Conservation (phyloP, 345 rosid species). For the Acer campestre region DNA sequence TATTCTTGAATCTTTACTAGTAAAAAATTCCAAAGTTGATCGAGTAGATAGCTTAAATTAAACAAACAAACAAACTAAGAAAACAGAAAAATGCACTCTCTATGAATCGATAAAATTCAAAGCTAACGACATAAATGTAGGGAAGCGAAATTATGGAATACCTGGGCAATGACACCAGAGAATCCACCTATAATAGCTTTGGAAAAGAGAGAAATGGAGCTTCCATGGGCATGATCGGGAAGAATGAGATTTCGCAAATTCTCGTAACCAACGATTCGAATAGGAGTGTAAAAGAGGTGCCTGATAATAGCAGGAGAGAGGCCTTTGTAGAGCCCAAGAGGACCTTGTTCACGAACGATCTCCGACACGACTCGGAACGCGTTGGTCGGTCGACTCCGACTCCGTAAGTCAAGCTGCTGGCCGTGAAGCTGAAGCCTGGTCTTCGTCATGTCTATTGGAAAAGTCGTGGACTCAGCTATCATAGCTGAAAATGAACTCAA, state of each 20-base stretch:
- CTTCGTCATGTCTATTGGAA: conserved; percentile 87
- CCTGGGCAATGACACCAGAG: conserved; percentile 92
- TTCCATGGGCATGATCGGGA: conserved; percentile 23
- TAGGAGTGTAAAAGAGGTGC: conserved; percentile 80
- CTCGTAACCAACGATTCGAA: conserved; percentile 85
- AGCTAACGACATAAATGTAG: no score
- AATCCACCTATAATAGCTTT: conserved; percentile 74
- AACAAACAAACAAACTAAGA: no score
- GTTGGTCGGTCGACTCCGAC: conserved; percentile 37
- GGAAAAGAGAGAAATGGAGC: conserved; percentile 53
- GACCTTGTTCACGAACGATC: conserved; percentile 54
- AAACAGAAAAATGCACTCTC: no score
- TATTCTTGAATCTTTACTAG: no score
- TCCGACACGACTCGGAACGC: conserved; percentile 56
- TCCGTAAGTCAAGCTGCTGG: conserved; percentile 35
- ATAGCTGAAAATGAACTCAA: conserved; percentile 78
- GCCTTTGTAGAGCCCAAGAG: conserved; percentile 63
- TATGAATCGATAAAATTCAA: no score
- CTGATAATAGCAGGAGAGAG: conserved; percentile 76
- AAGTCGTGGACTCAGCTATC: conserved; percentile 79
- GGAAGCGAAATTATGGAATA: conserved; percentile 16
- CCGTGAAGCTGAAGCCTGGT: conserved; percentile 86
- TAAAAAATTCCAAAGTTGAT: no score
- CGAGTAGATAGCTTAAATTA: no score
- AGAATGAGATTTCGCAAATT: conserved; percentile 50